A percentile compares a stretch with the other conserved stretches of the same genome.
Conservation (phyloP, 2,329 filamentous ascomycete genomes). For the Lomentospora prolificans region DNA sequence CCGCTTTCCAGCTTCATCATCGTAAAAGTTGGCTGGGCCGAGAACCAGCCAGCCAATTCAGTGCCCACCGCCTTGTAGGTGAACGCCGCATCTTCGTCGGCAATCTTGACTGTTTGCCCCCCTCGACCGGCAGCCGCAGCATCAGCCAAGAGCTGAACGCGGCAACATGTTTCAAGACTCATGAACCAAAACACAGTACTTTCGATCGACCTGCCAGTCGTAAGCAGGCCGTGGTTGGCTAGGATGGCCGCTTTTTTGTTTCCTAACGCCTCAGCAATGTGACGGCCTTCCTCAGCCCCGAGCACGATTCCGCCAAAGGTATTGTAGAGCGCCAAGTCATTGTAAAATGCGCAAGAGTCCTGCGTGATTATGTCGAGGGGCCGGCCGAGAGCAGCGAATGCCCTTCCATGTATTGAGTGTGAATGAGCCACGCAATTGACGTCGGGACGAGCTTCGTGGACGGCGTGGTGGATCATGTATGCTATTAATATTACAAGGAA, state of each 20-base stretch:
- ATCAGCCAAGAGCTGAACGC: conserved; percentile 42
- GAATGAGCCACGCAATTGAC: conserved; percentile 44
- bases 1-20: background rate
- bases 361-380: conserved; percentile 56
- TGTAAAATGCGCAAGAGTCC: conserved; percentile 52
- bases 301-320: conserved; percentile 43
- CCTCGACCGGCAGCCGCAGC: conserved; percentile 49
- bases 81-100: conserved; percentile 56
- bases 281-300: conserved; percentile 37
- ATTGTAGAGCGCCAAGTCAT: conserved; percentile 32
- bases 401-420: conserved; percentile 42
- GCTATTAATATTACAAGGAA: conserved; percentile 5
- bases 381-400: conserved; percentile 53
- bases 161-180: conserved; percentile 37
- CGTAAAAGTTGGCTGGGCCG: conserved; percentile 23
- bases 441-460: conserved; percentile 45
- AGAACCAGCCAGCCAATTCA: conserved; percentile 56
- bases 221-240: conserved; percentile 39
- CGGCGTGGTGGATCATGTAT: conserved; percentile 25
- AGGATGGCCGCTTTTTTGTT: background rate
- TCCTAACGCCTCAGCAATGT: conserved; percentile 33
- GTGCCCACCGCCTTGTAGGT: conserved; percentile 58
- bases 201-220: conserved; percentile 39
- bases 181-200: conserved; percentile 45
- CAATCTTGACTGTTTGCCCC: conserved; percentile 54